Percentiles rank a stretch among this genome's conserved stretches.
These are phyloP conservation scores for Lumnitzera racemosa DNA, from an alignment of 345 rosid species.

Conservation along the genomic window DNA sequence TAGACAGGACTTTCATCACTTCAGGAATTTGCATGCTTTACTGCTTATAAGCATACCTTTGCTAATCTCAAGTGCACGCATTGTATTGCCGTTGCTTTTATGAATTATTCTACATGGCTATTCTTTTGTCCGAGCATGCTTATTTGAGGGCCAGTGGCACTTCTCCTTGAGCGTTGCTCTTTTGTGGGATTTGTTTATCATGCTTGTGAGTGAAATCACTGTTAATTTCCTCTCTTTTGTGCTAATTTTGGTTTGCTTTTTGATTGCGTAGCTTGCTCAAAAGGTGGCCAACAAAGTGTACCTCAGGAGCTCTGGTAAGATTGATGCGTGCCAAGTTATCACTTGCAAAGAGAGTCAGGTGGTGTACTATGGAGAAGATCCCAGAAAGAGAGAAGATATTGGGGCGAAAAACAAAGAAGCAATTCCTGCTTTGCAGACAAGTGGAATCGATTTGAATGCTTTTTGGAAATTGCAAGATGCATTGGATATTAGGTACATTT, in stretches of 20 bases:
- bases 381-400: slow-evolving; percentile 52
- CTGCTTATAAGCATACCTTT: too few relatives aligned
- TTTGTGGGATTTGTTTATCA: not conserved
- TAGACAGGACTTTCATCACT: too few relatives aligned
- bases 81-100: too few relatives aligned
- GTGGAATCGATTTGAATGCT: slow-evolving; percentile 65
- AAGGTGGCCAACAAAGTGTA: slow-evolving; percentile 75
- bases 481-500: slow-evolving; percentile 71
- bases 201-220: not conserved
- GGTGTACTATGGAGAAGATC: slow-evolving; percentile 67
- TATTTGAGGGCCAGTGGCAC: too few relatives aligned
- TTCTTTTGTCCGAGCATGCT: too few relatives aligned
- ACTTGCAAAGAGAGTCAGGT: slow-evolving; percentile 66
- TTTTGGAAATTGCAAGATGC: slow-evolving; percentile 63
- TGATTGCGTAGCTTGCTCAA: slow-evolving; percentile 56
- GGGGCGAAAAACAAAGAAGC: slow-evolving; percentile 41
- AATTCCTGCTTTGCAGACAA: slow-evolving; percentile 58
- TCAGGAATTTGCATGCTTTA: too few relatives aligned
- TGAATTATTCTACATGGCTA: too few relatives aligned
- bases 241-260: slow-evolving; percentile 2
- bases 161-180: too few relatives aligned
- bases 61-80: too few relatives aligned
- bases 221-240: not conserved
- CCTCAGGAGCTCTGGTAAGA: slow-evolving; percentile 73
- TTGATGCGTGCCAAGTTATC: slow-evolving; percentile 42